Percentiles rank a stretch among this genome's conserved stretches.
Evolutionary conservation across 768 basidiomycete genomes (phyloP).

Genomic region (Xerocomus potaroensis): DNA sequence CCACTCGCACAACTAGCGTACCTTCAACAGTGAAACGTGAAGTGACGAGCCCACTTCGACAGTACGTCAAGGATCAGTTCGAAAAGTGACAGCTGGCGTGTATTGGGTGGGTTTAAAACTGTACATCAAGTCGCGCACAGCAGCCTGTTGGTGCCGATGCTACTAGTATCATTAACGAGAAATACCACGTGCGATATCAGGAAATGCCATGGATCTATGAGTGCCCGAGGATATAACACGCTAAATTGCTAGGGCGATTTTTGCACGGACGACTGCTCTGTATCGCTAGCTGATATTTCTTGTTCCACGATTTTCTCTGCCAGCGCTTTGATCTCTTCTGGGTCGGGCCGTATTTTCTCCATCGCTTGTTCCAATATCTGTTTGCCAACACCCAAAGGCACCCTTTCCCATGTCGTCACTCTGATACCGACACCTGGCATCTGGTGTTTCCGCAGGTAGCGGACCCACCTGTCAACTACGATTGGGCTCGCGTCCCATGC

Average conservation of each 20-base stretch:
- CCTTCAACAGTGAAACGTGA: not conserved
- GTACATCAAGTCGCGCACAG: not conserved
- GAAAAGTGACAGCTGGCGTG: not conserved
- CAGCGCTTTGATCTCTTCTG: constrained; percentile 36
- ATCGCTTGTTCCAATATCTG: constrained; percentile 35
- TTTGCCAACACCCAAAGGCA: constrained; percentile 48
- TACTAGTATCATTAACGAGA: constrained; percentile 5
- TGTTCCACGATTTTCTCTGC: constrained; percentile 40
- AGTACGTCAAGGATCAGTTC: not conserved
- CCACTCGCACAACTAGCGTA: not conserved
- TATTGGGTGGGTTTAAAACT: not conserved
- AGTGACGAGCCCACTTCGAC: not conserved
- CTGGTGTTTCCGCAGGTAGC: constrained; percentile 70
- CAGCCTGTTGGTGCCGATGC: not conserved
- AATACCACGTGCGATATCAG: constrained; percentile 5
- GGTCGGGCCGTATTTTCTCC: constrained; percentile 30
- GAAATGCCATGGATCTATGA: not conserved
- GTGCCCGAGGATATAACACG: not conserved
- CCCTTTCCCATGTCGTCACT: constrained; percentile 71
- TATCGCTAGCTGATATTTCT: constrained; percentile 18
- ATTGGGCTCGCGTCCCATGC: constrained; percentile 84
- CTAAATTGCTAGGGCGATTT: constrained; percentile 1
- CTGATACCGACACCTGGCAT: constrained; percentile 87
- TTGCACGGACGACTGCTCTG: not conserved
- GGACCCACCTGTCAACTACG: constrained; percentile 75